These are phyloP conservation scores for Conringia planisiliqua DNA, from an alignment of 345 rosid genomes.

Conservation along the genomic window DNA sequence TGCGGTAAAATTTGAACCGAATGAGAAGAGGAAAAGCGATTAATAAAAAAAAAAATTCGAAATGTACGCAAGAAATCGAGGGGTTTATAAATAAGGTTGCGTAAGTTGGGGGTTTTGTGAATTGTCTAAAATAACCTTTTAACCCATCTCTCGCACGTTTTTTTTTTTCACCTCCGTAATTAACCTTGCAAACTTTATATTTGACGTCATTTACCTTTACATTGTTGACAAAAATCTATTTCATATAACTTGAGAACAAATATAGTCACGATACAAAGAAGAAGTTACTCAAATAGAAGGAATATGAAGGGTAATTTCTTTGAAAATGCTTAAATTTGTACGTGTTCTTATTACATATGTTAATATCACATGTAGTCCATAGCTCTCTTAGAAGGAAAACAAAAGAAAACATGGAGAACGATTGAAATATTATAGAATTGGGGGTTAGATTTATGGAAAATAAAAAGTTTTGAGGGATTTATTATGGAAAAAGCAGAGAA, in stretches of 20 bases:
- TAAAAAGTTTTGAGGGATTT: background rate
- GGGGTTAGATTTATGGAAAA: background rate
- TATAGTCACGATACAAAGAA: no score
- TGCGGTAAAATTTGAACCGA: background rate
- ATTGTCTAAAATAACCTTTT: conserved; percentile 6
- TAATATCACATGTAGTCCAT: background rate
- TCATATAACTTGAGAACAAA: no score
- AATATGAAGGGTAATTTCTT: background rate
- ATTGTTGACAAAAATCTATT: no score
- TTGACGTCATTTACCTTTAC: no score
- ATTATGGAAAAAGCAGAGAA: background rate
- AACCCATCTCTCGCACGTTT: conserved; percentile 11
- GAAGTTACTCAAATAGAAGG: no score
- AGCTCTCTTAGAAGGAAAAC: background rate
- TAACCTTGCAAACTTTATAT: no score
- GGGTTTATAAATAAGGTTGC: conserved; percentile 28
- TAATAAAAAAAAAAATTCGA: background rate
- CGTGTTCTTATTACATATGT: background rate
- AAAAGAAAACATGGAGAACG: background rate
- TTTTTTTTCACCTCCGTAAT: background rate
- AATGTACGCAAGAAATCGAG: conserved; percentile 6
- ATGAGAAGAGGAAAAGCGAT: background rate
- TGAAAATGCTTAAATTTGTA: background rate
- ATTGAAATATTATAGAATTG: background rate
- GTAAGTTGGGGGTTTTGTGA: background rate